Base-by-base conservation (phyloP, 2,329 filamentous ascomycete genomes). In the Ophiostoma pallidulum region DNA sequence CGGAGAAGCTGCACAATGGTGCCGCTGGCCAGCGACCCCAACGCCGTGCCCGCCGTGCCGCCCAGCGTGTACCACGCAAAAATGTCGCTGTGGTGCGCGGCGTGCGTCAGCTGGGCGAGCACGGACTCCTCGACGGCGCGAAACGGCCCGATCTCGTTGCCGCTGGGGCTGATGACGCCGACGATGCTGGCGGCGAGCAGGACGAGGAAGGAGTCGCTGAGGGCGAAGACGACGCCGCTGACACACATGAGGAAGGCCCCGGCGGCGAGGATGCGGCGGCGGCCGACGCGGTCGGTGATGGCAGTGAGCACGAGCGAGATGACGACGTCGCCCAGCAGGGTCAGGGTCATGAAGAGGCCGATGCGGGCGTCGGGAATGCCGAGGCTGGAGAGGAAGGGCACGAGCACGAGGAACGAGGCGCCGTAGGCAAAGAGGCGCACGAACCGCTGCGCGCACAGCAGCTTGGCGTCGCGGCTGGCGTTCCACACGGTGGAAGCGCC, bases 301-400 rank as follows among this genome's bases (percentile, higher is more conserved):
- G 78, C 57, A 0, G 78, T 79, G 40, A 83, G 66, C 19, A 76
- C 32, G 49, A 81, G 72, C 56, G 77, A 80, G 51, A 82, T 73
- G 36, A 67, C 57, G 4, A 75, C 70, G 59, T 83, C 80, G 22
- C 79, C 80, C 13, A 69, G 64, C 14, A 83, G 62, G 0, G 80
- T 84, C 52, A 82, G 59, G 0, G 77, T 81, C 78, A 83, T 82
- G 63, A 83, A 83, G 1, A 81, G 62, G 3, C 79, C 80, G 50
- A 78, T 75, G 28, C 64, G 64, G 0, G 70, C 65, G 49, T 77
- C 68, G 1, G 74, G 69, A 36, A 74, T 66, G 8, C 62, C 66
- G 1, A 81, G 64, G 2, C 64, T 66, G 13, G 66, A 65, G 8
- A 83, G 68, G 52, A 75, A 80, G 19, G 72, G 65, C 10, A 77